Conservation (phyloP, 78 protist species). For the Pigoraptor vietnamica region DNA sequence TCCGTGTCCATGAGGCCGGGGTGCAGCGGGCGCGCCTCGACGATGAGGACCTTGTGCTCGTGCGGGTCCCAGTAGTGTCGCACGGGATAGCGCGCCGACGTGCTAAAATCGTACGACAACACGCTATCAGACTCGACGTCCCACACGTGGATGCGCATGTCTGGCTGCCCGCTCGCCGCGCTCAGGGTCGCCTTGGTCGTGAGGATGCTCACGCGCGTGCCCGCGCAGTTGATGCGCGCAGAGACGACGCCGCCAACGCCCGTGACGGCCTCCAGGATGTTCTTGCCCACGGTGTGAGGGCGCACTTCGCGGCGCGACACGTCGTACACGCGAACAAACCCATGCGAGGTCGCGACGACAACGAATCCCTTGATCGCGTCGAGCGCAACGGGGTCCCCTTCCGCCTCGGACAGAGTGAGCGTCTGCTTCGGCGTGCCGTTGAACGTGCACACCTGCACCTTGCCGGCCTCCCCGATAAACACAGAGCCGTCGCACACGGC, state of each 20-base stretch:
- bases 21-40: neutral
- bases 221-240: conserved; percentile 15
- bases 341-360: conserved; percentile 2
- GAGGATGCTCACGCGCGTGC: conserved; percentile 23
- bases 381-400: neutral
- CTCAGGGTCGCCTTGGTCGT: neutral
- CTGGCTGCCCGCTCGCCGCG: neutral
- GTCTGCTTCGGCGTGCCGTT: neutral
- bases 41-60: neutral
- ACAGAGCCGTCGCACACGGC: neutral
- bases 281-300: neutral
- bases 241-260: neutral
- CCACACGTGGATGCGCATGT: neutral
- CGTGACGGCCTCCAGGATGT: neutral
- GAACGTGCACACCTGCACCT: neutral
- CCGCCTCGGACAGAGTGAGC: neutral
- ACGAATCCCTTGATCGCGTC: conserved; percentile 15
- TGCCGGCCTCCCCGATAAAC: neutral
- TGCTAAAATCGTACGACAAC: neutral
- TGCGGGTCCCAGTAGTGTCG: neutral
- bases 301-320: conserved; percentile 13
- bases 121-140: neutral
- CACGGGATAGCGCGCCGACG: neutral
- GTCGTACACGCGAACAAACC: neutral
- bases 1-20: neutral